Base-by-base conservation (phyloP, 352 stramenopile species). In the Phytophthora niederhauseri region DNA sequence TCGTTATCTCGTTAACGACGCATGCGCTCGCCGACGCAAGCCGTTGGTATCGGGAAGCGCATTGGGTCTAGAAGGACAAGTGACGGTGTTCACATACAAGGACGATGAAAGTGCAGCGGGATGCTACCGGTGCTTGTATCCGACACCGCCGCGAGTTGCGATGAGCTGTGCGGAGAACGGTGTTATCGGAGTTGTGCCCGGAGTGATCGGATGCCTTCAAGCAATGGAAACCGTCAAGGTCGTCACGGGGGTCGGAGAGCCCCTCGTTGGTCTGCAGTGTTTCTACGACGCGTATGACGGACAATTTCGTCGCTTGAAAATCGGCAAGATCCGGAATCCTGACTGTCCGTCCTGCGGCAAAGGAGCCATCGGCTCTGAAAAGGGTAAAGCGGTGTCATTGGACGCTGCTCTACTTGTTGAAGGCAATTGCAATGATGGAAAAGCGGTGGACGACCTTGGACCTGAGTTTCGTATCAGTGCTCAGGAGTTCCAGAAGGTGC, bases 111-210 rank as follows among this genome's bases (percentile, higher is more conserved):
- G 63, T 45, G 53, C 83, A 1, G 59, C 64, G 0, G 78, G 88
- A 1, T 99, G 98, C 74, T 99, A 99, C 74, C 89, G 96, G n/a
- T 99, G 98, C 64, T 70, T 99, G 26, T 99, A 99, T 73, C 96
- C 98, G 14, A 93, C 82, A 53, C 91, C 91, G 7, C 84, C 86
- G 38, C 66, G 66, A 12, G 88, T 78, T 59, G 62, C 74, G 2
- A 90, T 87, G 73, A 97, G 83, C 59, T 99, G 98, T 63, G 90
- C 81, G 15, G 96, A 99, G 50, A 98, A 98, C 64, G 97, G 98
- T 43, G 97, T 99, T 2, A 57, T 99, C 14, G 98, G 98, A 38
- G 90, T 98, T 41, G 96, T 99, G 1, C 95, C 97, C 15, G 95
- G 95, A 11, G 82, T 98, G 4, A 97, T 99, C 65, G 97, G 97